Evolutionary conservation across 176 grass and related monocot species (phyloP).

Genomic region (Chloris gayana): DNA sequence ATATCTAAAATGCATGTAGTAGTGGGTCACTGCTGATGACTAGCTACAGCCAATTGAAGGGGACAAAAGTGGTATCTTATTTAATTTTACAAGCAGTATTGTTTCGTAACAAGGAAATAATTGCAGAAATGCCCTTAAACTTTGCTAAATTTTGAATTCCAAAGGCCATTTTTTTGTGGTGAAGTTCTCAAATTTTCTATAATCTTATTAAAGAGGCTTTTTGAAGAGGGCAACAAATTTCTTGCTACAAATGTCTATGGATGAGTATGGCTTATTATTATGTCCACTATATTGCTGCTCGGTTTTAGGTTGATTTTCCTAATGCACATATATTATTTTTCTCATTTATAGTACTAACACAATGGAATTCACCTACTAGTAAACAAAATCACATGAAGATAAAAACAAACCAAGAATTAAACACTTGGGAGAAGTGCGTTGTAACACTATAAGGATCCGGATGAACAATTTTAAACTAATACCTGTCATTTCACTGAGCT

Average conservation of each 20-base stretch:
- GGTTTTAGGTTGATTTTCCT: too few relatives aligned
- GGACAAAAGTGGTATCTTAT: slow-evolving; percentile 25
- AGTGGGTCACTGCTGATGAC: slow-evolving; percentile 26
- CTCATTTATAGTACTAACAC: too few relatives aligned
- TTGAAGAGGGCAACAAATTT: neutral
- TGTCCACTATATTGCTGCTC: too few relatives aligned
- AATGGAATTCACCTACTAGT: too few relatives aligned
- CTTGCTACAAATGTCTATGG: neutral
- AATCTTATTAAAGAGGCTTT: neutral
- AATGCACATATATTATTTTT: too few relatives aligned
- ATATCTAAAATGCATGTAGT: slow-evolving; percentile 17
- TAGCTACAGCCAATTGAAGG: slow-evolving; percentile 31
- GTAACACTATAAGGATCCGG: too few relatives aligned
- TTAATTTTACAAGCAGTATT: slow-evolving; percentile 14
- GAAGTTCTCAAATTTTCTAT: neutral
- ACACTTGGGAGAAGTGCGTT: too few relatives aligned
- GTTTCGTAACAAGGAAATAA: neutral
- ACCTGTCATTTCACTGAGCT: too few relatives aligned
- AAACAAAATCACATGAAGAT: too few relatives aligned
- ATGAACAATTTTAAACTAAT: too few relatives aligned
- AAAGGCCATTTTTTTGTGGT: neutral
- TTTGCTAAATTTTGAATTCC: neutral
- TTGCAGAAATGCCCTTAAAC: neutral
- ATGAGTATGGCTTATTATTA: neutral
- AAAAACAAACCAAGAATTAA: too few relatives aligned